Percentiles rank a stretch among this genome's conserved stretches.
phyloP scores from a whole-genome alignment of 805 yeast species.

The Priceomyces haplophilus region DNA sequence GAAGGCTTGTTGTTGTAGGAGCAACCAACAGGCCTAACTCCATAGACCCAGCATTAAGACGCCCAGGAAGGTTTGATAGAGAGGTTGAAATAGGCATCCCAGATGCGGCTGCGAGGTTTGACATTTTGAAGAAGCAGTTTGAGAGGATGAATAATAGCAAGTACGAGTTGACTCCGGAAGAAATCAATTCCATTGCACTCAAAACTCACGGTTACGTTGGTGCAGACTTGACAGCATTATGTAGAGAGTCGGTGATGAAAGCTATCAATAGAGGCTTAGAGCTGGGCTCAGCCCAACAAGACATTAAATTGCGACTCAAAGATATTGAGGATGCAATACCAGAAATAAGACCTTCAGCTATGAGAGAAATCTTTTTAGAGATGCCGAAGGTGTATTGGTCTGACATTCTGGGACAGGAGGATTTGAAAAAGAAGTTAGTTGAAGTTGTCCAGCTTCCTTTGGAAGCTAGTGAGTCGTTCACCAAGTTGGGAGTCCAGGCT shows the following conservation, averaged over 20 bases:
- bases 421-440: slow-evolving; percentile 70
- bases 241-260: slow-evolving; percentile 84
- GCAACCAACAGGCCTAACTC: slow-evolving; percentile 73
- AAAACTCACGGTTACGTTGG: slow-evolving; percentile 98
- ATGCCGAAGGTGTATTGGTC: slow-evolving; percentile 92
- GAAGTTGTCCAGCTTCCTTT: slow-evolving; percentile 94
- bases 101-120: slow-evolving; percentile 72
- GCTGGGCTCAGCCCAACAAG: slow-evolving; percentile 19
- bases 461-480: slow-evolving; percentile 74
- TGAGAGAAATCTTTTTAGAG: slow-evolving; percentile 92
- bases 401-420: slow-evolving; percentile 94
- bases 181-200: slow-evolving; percentile 61
- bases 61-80: slow-evolving; percentile 88
- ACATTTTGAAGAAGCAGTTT: slow-evolving; percentile 66
- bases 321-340: slow-evolving; percentile 73
- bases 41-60: slow-evolving; percentile 67
- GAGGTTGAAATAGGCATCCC: slow-evolving; percentile 92
- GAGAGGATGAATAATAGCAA: slow-evolving; percentile 42
- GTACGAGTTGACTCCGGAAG: slow-evolving; percentile 49
- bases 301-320: slow-evolving; percentile 44
- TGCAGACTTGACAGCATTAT: slow-evolving; percentile 85
- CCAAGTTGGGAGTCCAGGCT: slow-evolving; percentile 73
- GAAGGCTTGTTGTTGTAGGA: slow-evolving; percentile 66
- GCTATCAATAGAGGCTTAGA: slow-evolving; percentile 64
- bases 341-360: slow-evolving; percentile 92